Base-by-base conservation (phyloP, 2,329 filamentous ascomycete species). In the Epichloe coenophiala region DNA sequence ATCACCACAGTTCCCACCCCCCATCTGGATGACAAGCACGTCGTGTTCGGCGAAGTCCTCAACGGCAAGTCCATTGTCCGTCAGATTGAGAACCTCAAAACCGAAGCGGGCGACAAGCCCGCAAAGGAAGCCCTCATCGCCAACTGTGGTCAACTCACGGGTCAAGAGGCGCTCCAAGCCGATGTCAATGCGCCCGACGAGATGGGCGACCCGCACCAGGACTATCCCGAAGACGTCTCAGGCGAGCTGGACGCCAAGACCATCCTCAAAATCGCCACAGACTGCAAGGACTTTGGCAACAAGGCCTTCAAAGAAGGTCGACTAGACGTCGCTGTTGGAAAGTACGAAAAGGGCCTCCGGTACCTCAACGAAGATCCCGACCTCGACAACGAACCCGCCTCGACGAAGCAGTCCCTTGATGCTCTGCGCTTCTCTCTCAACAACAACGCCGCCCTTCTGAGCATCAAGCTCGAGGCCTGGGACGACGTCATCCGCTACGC, bases 1-100 rank as follows among this genome's bases (percentile, higher is more conserved):
- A 75, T 97, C 61, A 98, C 93, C 46, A 97, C 93, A 15, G 88
- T 95, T 33, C 77, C 83, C n/a, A 97, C 93, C 13, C 90, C 90
- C 45, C 93, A 97, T 67, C 80, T 97, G 39, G 90, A 98, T 67
- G 81, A 81, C 65, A 98, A 98, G 76, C 91, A 98, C 71, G 93
- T 97, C 45, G 90, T 98, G 23, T 98, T 96, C 60, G 93, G 93
- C 56, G 85, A 96, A 65, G 91, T 97, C 51, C 78, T 96, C 62
- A 86, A 83, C 54, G 93, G 93, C 62, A 97, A 96, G 76, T 90
- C 87, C 55, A 73, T 96, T 38, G 80, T 97, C 36, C 85, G 93
- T 56, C 83, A 90, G 66, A 83, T 97, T 61, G 93, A 98, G 72
- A 93, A 93, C 68, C 73, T 88, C 55, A 74, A 76, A 49, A 93